Base-by-base conservation (phyloP, 139 green algal genomes). In the Asterochloris erici region DNA sequence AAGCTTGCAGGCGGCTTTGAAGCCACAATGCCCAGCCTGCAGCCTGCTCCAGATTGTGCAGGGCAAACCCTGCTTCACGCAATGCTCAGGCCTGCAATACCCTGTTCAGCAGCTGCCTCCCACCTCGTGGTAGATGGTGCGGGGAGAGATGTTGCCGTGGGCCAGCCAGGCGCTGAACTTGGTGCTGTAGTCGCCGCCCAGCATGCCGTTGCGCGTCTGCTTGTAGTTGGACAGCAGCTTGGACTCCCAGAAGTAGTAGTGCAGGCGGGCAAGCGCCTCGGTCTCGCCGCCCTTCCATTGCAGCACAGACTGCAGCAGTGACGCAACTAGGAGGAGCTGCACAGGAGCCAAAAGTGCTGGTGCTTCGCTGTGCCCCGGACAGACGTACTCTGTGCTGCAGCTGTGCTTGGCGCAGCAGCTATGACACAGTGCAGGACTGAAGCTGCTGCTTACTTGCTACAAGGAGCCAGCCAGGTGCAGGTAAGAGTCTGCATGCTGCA, bases 161-260 rank as follows among this genome's bases (percentile, higher is more conserved):
- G 96, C 92, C 66, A 99, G 88, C 94, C 94, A 98, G 19, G 97
- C 93, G 6, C 90, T 89, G 61, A 98, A 92, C 89, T 99, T 99
- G 85, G 96, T 98, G 29, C 85, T 94, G 89, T 98, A 98, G 87
- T 99, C 94, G 0, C 87, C 90, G 9, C 96, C 97, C 61, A 98
- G 84, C 96, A 99, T 98, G 84, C 96, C 97, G 82, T 98, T 98
- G 62, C 95, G 87, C 0, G 89, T 97, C 61, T 96, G 82, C 82
- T 96, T 97, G 86, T 97, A 97, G 60, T 75, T 91, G 71, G 86
- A 81, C 26, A 98, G 54, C 0, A 90, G 80, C 81, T 97, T 88
- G 9, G 82, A 91, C 70, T 96, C 96, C 93, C 94, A 99, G 14
- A 99, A 87, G 85, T 99, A 99, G 88, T 98, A 92, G 80, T 95